Evolutionary conservation across 1,284 basidiomycete genomes (phyloP), one percentile per base, ranked within the genome.

Genomic region (Microbotryum saponariae): DNA sequence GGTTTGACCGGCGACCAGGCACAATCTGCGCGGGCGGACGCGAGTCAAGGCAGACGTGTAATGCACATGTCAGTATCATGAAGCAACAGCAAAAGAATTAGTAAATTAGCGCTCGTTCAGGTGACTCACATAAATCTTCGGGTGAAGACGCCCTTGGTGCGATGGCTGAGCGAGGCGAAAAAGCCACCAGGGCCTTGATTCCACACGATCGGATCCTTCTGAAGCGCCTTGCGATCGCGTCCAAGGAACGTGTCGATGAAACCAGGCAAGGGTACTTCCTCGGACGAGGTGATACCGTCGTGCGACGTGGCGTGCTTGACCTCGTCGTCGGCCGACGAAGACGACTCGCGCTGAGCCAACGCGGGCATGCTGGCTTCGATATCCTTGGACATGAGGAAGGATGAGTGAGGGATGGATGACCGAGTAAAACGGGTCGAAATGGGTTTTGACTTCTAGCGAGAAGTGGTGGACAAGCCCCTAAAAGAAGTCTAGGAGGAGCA

Each of bases 121-220:
- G 89, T 73, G 16, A 84, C 82, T 48, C 86, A 77, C 14, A 82
- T 73, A 73, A 90, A 89, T 18, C 83, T 80, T 61, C 77, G 80
- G 12, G 87, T 89, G 84, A 85, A 89, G 2, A 90, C 68, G 69
- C 86, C 87, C 70, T 74, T 79, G 78, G 86, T 84, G 29, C 88
- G 80, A 21, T 74, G 74, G 68, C 77, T 79, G 50, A 84, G 71
- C 67, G 83, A 87, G 29, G 45, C 51, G 10, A 69, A 62, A 68
- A 88, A 85, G 1, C 81, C 81, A 6, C 60, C 54, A 2, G 76
- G 68, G 3, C 62, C 62, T n/a, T 57, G 5, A 46, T 45, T 48
- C 58, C 58, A 63, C 0, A 63, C 50, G 45, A 63, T 56, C 1
- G 57, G 57, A 25, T 59, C 54, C 14, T 46, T 42, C 51, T 55